Evolutionary conservation across 805 yeast species (phyloP).

Genomic region (Saturnispora gosingensis): DNA sequence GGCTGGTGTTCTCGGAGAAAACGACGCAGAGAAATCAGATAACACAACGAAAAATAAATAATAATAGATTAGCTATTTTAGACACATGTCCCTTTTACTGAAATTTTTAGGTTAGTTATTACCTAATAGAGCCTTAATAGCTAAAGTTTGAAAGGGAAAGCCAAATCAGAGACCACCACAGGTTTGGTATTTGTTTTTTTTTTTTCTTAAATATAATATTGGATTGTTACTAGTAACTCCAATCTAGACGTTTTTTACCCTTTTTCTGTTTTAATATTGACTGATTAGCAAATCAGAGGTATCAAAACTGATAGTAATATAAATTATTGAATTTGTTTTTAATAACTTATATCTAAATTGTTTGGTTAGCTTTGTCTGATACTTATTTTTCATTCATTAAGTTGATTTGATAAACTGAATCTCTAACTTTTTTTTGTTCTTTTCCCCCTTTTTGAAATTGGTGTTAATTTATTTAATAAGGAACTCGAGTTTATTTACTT

Average conservation of each 20-base stretch:
- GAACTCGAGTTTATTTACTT: conserved; percentile 18
- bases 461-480: conserved; percentile 13
- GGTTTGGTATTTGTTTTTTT: neutral
- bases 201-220: neutral
- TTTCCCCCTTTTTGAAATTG: conserved; percentile 14
- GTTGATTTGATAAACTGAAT: conserved; percentile 2
- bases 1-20: neutral
- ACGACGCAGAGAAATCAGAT: conserved; percentile 2
- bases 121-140: neutral
- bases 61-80: neutral
- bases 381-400: conserved; percentile 3
- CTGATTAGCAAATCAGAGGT: neutral
- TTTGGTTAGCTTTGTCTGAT: neutral
- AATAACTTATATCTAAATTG: neutral
- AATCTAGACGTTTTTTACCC: neutral
- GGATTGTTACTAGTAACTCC: neutral
- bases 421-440: neutral
- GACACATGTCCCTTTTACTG: neutral
- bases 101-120: neutral
- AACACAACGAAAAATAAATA: neutral
- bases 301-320: neutral
- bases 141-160: neutral
- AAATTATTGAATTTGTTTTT: neutral
- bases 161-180: neutral
- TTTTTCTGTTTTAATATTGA: neutral